Evolutionary conservation across 2,329 filamentous ascomycete species (phyloP).

Genomic region (Alternaria panax): DNA sequence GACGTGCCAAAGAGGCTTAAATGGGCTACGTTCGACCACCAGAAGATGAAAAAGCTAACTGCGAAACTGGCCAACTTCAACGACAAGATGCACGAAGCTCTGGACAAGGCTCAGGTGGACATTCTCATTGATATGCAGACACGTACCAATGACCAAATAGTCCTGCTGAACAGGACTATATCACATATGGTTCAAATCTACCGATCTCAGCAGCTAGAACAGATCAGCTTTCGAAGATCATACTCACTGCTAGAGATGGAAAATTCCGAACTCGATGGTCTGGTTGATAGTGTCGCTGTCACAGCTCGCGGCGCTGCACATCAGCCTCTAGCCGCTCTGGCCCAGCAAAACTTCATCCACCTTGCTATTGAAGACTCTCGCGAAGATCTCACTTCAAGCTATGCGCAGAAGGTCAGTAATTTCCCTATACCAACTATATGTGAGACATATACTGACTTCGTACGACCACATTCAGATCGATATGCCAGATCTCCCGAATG

Average conservation of each 20-base stretch:
- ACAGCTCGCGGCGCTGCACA: slow-evolving; percentile 16
- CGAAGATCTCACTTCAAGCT: slow-evolving; percentile 34
- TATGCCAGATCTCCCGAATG: slow-evolving; percentile 26
- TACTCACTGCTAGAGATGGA: slow-evolving; percentile 26
- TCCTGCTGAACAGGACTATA: slow-evolving; percentile 47
- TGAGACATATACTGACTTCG: no score
- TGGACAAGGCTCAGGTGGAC: slow-evolving; percentile 42
- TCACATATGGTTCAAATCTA: slow-evolving; percentile 48
- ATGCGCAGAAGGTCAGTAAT: slow-evolving; percentile 26
- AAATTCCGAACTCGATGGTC: slow-evolving; percentile 29
- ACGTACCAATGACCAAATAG: slow-evolving; percentile 48
- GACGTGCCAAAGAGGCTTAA: slow-evolving; percentile 35
- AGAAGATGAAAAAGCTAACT: slow-evolving; percentile 44
- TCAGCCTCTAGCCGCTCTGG: slow-evolving; percentile 39
- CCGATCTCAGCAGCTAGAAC: slow-evolving; percentile 26
- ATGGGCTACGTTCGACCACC: slow-evolving; percentile 44
- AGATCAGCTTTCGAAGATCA: slow-evolving; percentile 16
- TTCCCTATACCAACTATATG: no score
- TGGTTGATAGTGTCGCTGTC: slow-evolving; percentile 1
- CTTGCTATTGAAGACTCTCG: slow-evolving; percentile 41
- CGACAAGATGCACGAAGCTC: slow-evolving; percentile 47
- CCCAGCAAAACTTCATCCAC: slow-evolving; percentile 48
- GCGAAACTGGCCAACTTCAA: slow-evolving; percentile 46
- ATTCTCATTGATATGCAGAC: slow-evolving; percentile 40
- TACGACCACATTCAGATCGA: no score